phyloP scores from a whole-genome alignment of 768 basidiomycete species.

The Crucibulum laeve region DNA sequence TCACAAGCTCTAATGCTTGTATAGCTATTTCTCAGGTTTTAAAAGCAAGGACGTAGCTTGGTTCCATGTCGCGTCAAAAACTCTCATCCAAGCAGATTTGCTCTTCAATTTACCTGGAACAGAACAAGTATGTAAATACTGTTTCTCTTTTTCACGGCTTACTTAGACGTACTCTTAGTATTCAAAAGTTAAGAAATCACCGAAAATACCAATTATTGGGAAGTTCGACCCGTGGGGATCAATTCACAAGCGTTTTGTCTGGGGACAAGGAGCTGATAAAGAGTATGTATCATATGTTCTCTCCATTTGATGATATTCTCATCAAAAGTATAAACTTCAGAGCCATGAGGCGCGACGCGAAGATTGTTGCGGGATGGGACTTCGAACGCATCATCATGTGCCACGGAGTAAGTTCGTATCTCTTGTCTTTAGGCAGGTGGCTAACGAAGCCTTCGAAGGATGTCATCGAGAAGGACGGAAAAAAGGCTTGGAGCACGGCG shows the following conservation, averaged over 20 bases:
- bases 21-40: slow-evolving; percentile 59
- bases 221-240: slow-evolving; percentile 21
- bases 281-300: slow-evolving; percentile 20
- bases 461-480: slow-evolving; percentile 54
- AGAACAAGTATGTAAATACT: slow-evolving; percentile 51
- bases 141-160: not conserved
- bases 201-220: slow-evolving; percentile 22
- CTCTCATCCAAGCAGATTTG: slow-evolving; percentile 72
- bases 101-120: slow-evolving; percentile 75
- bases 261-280: slow-evolving; percentile 24
- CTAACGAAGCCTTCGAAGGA: slow-evolving; percentile 19
- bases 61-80: slow-evolving; percentile 60
- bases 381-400: slow-evolving; percentile 67
- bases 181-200: slow-evolving; percentile 23
- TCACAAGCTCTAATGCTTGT: not conserved
- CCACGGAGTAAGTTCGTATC: slow-evolving; percentile 34
- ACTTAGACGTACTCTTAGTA: slow-evolving; percentile 17
- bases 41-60: slow-evolving; percentile 78
- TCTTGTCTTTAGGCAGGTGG: not conserved
- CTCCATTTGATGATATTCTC: not conserved
- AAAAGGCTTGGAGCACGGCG: slow-evolving; percentile 42
- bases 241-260: slow-evolving; percentile 22
- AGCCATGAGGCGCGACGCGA: slow-evolving; percentile 53
- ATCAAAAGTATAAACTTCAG: slow-evolving; percentile 13
- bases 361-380: slow-evolving; percentile 61